These are phyloP conservation scores for Sanghuangporus weigelae DNA, from an alignment of 1,284 basidiomycete species.

Conservation along the genomic window DNA sequence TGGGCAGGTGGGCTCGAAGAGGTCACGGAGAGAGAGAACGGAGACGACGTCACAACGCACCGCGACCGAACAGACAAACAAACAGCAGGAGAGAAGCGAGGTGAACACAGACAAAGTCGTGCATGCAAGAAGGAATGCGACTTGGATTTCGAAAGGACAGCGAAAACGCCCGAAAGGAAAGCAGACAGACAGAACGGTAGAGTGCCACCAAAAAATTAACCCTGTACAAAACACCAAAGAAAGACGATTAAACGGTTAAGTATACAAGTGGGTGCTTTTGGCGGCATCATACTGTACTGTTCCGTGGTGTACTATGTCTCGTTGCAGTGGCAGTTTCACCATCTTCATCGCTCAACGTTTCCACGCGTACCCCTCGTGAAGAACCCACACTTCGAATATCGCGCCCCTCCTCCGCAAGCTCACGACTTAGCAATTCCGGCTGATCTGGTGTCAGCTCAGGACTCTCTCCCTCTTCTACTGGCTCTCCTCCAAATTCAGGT, in stretches of 20 bases:
- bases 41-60: background rate
- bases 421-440: conserved; percentile 51
- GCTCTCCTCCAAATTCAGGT: conserved; percentile 67
- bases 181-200: background rate
- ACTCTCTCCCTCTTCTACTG: conserved; percentile 64
- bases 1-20: background rate
- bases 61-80: background rate
- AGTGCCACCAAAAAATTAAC: background rate
- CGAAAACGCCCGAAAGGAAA: background rate
- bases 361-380: conserved; percentile 70
- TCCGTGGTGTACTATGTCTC: conserved; percentile 4
- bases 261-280: background rate
- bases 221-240: background rate
- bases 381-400: conserved; percentile 77
- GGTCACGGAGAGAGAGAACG: background rate
- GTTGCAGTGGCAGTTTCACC: conserved; percentile 7
- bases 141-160: background rate
- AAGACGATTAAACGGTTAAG: background rate
- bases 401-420: conserved; percentile 76
- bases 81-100: background rate
- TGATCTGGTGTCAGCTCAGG: conserved; percentile 40
- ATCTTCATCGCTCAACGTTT: conserved; percentile 38
- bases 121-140: background rate
- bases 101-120: background rate
- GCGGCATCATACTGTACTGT: conserved; percentile 9